Conservation (phyloP, 148 eudicot genomes). For the Spergularia marina region DNA sequence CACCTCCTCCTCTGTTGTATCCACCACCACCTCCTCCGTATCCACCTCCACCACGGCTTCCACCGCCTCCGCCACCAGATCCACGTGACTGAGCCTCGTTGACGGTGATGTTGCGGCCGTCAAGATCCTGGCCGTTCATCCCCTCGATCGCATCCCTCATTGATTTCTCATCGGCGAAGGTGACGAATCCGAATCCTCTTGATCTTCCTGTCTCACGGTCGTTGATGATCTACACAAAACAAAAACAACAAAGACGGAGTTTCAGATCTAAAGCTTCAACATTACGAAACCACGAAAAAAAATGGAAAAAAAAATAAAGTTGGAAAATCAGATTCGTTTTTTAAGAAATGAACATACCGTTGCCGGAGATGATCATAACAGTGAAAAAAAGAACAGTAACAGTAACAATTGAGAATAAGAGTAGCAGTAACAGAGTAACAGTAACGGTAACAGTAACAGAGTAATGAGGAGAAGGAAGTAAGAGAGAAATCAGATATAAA, state of each 20-base stretch:
- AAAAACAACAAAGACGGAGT: background rate
- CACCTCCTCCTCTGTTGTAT: constrained; percentile 18
- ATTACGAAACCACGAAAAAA: too few relatives aligned
- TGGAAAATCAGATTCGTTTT: constrained; percentile 40
- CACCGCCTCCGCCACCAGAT: constrained; percentile 26
- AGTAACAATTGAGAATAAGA: constrained; percentile 19
- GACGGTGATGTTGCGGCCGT: constrained; percentile 77
- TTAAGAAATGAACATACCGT: constrained; percentile 69
- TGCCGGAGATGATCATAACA: constrained; percentile 36
- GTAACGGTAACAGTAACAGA: too few relatives aligned
- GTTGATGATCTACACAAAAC: constrained; percentile 46
- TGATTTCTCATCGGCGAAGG: constrained; percentile 52
- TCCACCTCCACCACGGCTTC: constrained; percentile 22
- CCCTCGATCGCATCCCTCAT: constrained; percentile 68
- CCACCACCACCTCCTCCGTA: constrained; percentile 23
- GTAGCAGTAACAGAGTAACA: background rate
- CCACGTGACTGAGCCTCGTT: constrained; percentile 87
- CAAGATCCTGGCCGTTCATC: constrained; percentile 78
- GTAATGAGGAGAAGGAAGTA: background rate
- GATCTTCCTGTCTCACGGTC: constrained; percentile 87
- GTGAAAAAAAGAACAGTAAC: constrained; percentile 33
- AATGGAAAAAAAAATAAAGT: background rate
- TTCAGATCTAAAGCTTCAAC: background rate
- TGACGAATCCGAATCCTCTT: constrained; percentile 82
- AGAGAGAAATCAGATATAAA: constrained; percentile 13